Percentiles rank a stretch among this genome's conserved stretches.
Evolutionary conservation across 202 grass and related monocot genomes (phyloP).

Genomic region (Cymbopogon flexuosus): DNA sequence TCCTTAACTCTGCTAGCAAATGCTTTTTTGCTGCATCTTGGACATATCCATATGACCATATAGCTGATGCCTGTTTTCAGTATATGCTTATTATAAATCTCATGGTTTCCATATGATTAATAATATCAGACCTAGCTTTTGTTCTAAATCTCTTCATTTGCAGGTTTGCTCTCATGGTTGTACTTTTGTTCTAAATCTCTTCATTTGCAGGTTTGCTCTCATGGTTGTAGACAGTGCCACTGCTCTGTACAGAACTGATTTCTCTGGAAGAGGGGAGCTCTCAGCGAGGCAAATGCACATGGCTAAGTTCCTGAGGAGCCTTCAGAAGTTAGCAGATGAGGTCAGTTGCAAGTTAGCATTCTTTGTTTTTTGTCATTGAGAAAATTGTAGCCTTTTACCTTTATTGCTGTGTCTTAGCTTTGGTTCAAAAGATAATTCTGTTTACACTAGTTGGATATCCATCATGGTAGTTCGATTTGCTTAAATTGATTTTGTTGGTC

Average conservation of each 20-base stretch:
- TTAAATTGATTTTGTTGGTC: conserved; percentile 30
- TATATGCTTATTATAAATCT: neutral
- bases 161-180: conserved; percentile 97
- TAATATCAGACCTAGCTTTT: neutral
- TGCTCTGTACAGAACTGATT: conserved; percentile 90
- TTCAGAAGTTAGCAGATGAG: conserved; percentile 90
- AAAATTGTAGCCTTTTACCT: conserved; percentile 7
- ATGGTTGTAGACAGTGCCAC: conserved; percentile 98
- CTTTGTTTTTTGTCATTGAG: neutral
- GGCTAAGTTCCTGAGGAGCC: conserved; percentile 89
- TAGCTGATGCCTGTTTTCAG: neutral
- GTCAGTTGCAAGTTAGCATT: conserved; percentile 17
- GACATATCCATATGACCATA: neutral
- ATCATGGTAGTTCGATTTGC: neutral
- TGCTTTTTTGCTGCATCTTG: conserved; percentile 1
- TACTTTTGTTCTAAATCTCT: conserved; percentile 27
- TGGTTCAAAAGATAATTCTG: neutral
- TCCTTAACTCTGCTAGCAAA: neutral
- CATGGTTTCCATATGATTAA: neutral
- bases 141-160: conserved; percentile 12
- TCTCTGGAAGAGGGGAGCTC: conserved; percentile 88
- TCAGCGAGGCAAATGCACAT: conserved; percentile 96
- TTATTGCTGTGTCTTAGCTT: neutral
- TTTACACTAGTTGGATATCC: neutral
- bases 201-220: conserved; percentile 71